A percentile compares a stretch with the other conserved stretches of the same genome.
phyloP scores from a whole-genome alignment of 1,139 yeast species.

The Pichia sp. region DNA sequence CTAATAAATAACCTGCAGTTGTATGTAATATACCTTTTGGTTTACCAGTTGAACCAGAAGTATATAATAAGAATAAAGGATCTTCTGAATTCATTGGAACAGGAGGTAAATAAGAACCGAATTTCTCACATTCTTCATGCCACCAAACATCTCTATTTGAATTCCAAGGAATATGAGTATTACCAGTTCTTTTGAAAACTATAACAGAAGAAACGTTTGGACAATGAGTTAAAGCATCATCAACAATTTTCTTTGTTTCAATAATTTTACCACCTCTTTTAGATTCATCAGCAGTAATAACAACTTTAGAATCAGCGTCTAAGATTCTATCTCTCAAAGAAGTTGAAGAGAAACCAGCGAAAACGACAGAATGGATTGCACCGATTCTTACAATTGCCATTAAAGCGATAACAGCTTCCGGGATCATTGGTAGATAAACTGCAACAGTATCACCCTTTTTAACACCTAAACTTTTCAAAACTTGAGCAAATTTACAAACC shows the following conservation, averaged over 20 bases:
- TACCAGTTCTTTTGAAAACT: constrained; percentile 70
- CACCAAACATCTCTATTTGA: constrained; percentile 68
- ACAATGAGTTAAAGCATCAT: constrained; percentile 66
- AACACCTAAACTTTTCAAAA: constrained; percentile 59
- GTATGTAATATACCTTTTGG: constrained; percentile 68
- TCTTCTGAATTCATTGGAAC: constrained; percentile 54
- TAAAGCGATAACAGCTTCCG: constrained; percentile 67
- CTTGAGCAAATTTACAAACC: constrained; percentile 64
- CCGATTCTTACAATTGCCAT: constrained; percentile 74
- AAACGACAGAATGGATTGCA: constrained; percentile 76
- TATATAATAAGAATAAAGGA: constrained; percentile 55
- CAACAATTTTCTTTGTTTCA: constrained; percentile 76
- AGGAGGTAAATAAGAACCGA: constrained; percentile 58
- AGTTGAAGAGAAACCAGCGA: constrained; percentile 76
- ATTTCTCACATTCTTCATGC: constrained; percentile 67
- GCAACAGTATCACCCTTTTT: constrained; percentile 81
- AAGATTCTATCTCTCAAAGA: constrained; percentile 70
- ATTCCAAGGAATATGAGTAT: constrained; percentile 55
- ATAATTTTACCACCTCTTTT: constrained; percentile 78
- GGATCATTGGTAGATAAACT: constrained; percentile 81
- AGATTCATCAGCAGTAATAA: constrained; percentile 75
- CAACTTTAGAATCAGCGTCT: constrained; percentile 68
- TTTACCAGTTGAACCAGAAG: constrained; percentile 65
- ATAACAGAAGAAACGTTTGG: constrained; percentile 63
- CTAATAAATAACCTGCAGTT: constrained; percentile 73